Conservation (phyloP, 495 filamentous ascomycete species). For the Pseudomonodictys pantanalensis region DNA sequence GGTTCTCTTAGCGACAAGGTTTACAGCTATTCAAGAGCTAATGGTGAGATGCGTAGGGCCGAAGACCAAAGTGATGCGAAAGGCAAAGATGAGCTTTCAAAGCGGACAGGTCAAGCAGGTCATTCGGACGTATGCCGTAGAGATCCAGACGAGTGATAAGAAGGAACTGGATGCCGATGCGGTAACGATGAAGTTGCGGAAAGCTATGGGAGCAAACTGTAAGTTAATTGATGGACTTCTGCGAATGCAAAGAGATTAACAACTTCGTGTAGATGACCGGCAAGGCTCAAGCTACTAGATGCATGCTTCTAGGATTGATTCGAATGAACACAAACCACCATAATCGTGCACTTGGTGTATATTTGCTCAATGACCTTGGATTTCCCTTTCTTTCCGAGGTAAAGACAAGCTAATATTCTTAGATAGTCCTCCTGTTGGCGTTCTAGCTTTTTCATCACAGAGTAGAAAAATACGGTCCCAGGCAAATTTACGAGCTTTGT, state of each 20-base stretch:
- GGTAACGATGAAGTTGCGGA: constrained; percentile 50
- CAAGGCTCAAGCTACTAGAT: constrained; percentile 6
- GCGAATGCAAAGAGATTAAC: not conserved
- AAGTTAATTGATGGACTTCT: constrained; percentile 33
- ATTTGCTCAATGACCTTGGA: too few species aligned
- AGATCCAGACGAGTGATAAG: constrained; percentile 52
- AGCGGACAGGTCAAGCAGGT: constrained; percentile 55
- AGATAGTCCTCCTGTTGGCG: too few species aligned
- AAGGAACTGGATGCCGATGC: constrained; percentile 54
- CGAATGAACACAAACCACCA: not conserved
- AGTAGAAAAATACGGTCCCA: too few species aligned
- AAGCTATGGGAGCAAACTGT: constrained; percentile 59
- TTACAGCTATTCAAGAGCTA: too few species aligned
- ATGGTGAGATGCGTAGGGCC: constrained; percentile 7
- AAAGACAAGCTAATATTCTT: too few species aligned
- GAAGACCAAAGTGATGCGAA: constrained; percentile 56
- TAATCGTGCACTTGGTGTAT: too few species aligned
- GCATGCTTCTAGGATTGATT: not conserved
- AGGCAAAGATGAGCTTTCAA: constrained; percentile 58
- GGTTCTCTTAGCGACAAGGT: too few species aligned
- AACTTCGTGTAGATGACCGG: constrained; percentile 2
- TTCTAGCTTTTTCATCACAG: too few species aligned
- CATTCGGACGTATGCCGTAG: constrained; percentile 52
- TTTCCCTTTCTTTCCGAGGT: too few species aligned
- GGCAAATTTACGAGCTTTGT: too few species aligned